phyloP scores from a whole-genome alignment of 768 basidiomycete genomes.

The Thelephora ganbajun region DNA sequence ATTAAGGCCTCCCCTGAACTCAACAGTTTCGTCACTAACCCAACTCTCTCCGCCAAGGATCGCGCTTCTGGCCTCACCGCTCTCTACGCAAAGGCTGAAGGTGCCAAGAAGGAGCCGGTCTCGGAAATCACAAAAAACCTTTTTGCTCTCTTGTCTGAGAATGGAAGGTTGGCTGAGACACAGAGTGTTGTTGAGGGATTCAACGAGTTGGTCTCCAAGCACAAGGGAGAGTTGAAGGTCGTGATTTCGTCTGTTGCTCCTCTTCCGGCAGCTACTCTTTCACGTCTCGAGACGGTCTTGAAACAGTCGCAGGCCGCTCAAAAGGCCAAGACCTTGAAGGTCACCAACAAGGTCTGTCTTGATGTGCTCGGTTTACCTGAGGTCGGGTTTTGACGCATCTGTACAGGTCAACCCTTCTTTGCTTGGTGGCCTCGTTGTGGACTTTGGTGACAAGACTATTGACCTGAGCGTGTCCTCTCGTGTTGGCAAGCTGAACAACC shows the following conservation, averaged over 20 bases:
- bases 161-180: slow-evolving; percentile 79
- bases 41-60: slow-evolving; percentile 76
- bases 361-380: neutral
- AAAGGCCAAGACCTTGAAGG: slow-evolving; percentile 76
- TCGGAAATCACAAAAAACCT: slow-evolving; percentile 89
- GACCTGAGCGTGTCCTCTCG: slow-evolving; percentile 91
- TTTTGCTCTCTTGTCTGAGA: slow-evolving; percentile 79
- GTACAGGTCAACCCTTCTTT: slow-evolving; percentile 80
- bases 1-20: slow-evolving; percentile 56
- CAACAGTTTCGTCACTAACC: slow-evolving; percentile 70
- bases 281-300: slow-evolving; percentile 70
- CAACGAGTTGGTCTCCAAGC: slow-evolving; percentile 73
- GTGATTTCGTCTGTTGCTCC: slow-evolving; percentile 80
- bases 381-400: neutral
- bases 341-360: slow-evolving; percentile 72
- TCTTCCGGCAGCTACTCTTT: slow-evolving; percentile 61
- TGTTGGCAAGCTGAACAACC: slow-evolving; percentile 87
- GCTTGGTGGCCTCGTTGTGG: slow-evolving; percentile 85
- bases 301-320: slow-evolving; percentile 79
- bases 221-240: slow-evolving; percentile 90
- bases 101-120: slow-evolving; percentile 57
- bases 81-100: slow-evolving; percentile 57
- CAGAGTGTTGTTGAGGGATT: slow-evolving; percentile 84
- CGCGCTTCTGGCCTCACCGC: slow-evolving; percentile 51
- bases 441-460: slow-evolving; percentile 97